phyloP scores from a whole-genome alignment of 345 rosid species.

The Bruguiera gymnorhiza region DNA sequence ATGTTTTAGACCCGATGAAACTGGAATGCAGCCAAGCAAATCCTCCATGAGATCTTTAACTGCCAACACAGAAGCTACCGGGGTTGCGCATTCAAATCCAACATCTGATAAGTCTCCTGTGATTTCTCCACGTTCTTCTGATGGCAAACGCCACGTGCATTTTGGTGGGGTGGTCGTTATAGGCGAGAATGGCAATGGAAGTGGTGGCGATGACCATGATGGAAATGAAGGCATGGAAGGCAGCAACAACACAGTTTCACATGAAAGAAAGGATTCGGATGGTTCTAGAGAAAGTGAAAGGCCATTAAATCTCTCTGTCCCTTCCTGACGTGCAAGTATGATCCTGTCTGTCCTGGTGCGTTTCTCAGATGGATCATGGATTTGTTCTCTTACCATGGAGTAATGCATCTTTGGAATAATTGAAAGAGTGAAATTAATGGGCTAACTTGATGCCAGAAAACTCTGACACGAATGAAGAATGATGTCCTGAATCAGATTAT shows the following conservation, averaged over 20 bases:
- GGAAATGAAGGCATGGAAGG: neutral
- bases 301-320: conserved; percentile 22
- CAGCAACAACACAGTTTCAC: neutral
- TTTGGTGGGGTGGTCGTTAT: conserved; percentile 46
- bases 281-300: conserved; percentile 24
- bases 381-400: neutral
- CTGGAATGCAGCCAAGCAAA: neutral
- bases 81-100: neutral
- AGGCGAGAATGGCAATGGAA: conserved; percentile 22
- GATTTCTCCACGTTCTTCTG: conserved; percentile 14
- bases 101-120: neutral
- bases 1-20: conserved; percentile 35
- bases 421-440: neutral
- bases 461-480: too few relatives aligned
- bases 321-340: neutral
- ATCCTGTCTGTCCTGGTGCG: neutral
- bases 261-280: conserved; percentile 1
- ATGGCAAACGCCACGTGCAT: conserved; percentile 43
- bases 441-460: too few relatives aligned
- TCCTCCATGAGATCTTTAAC: neutral
- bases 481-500: too few relatives aligned
- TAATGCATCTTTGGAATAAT: neutral
- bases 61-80: neutral
- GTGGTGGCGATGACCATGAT: neutral
- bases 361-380: neutral